Base-by-base conservation (phyloP, 2,329 filamentous ascomycete species). In the Colletotrichum sp. region DNA sequence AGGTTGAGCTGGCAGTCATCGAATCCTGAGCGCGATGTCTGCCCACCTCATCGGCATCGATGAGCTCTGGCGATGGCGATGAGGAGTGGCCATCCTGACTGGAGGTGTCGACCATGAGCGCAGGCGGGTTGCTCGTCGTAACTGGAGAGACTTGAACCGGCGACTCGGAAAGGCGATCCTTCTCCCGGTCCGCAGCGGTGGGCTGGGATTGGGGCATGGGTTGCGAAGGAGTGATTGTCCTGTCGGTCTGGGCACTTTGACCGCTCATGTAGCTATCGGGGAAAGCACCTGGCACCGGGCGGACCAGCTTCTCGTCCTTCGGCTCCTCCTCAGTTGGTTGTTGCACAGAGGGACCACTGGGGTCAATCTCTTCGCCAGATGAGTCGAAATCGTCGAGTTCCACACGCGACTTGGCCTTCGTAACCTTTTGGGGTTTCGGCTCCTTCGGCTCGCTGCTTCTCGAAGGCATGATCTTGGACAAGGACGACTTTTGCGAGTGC, bases 311-410 rank as follows among this genome's bases (percentile, higher is more conserved):
- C 16, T 80, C 79, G 38, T 79, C 77, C 5, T 72, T 73, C 16
- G 48, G 16, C 28, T 55, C 43, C 63, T 80, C 79, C 38, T 80
- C 77, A 36, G 77, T 77, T 52, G 78, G 77, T 71, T 78, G 85
- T 77, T 76, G 83, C 78, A 70, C 80, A 76, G 80, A 69, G 18
- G 82, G 81, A 57, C 82, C 81, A 7, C 81, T 75, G 15, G 78
- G 65, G 8, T 79, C 72, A 1, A 84, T 81, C n/a, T 86, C 83
- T 43, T 88, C 87, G 2, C 86, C 85, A 7, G 90, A 90, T 68
- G 89, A 90, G 77, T 94, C 93, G 61, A 94, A 93, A 78, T 94
- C 93, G 80, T 95, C 94, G 15, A 95, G 87, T 71, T 93, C 92
- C 77, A 93, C 88, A 28, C 93, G 91, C 18, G 90, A 86, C 77